Evolutionary conservation across 176 grass and related monocot genomes (phyloP), one percentile per base, ranked within the genome.

Genomic region (Secale cereale): DNA sequence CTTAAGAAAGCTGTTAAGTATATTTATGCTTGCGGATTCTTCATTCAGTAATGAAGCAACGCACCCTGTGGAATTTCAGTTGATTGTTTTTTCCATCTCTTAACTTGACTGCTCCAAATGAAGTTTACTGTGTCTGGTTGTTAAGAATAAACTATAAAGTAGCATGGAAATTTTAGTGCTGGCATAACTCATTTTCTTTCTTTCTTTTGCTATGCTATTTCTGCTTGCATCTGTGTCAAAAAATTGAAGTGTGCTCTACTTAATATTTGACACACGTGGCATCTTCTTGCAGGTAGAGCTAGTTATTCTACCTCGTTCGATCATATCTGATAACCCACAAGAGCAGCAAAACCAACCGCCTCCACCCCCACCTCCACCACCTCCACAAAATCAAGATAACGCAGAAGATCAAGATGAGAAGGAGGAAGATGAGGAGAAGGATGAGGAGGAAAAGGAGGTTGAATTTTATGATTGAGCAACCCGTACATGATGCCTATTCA

Each of bases 1-100:
- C 93, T 98, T 54, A 98, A 98, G 87, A 98, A 98, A 95, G 96
- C 96, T 78, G 96, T 98, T 89, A 92, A 94, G 91, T 87, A 87
- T 81, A 54, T 43, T 60, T 36, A 54, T 73, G 30, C 48, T 28
- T 76, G 70, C 36, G 22, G 78, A 66, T 77, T 78, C 37, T 81
- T 90, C 43, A 71, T 77, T 62, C 14, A 83, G 32, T 62, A 82
- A 72, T 27, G 52, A 43, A 72, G 48, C 79, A 80, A 88, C 59
- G 74, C 10, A 74, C 17, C 33, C 20, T 15, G 0, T 60, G 60
- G 27, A 71, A 74, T 79, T 83, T 73, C 70, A 74, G 33, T 77
- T 22, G 16, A 71, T 70, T 74, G 40, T 69, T 75, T 63, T 26
- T 19, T 79, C 71, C 1, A 15, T 83, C 60, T 80, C 66, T 74